A percentile compares a stretch with the other conserved stretches of the same genome.
Evolutionary conservation across 2,329 filamentous ascomycete species (phyloP).

Genomic region (Botrytis paeoniae): DNA sequence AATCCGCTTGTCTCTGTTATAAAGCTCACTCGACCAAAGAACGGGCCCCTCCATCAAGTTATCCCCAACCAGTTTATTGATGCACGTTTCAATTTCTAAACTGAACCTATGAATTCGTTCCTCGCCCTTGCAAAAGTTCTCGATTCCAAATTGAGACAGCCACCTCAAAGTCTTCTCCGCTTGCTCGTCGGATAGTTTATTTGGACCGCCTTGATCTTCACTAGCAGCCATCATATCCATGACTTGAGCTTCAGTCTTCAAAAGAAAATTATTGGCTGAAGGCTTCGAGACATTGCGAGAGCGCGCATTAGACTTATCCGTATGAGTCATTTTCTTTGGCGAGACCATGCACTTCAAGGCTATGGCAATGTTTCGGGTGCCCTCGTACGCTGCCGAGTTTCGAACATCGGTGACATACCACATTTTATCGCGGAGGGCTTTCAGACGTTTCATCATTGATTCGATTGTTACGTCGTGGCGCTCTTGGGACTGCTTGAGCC

Average conservation of each 20-base stretch:
- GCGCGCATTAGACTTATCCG: conserved; percentile 38
- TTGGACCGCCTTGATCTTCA: conserved; percentile 82
- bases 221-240: conserved; percentile 82
- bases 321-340: conserved; percentile 45
- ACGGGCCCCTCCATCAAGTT: conserved; percentile 81
- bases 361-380: conserved; percentile 79
- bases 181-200: conserved; percentile 95
- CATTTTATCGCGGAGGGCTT: conserved; percentile 88
- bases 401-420: conserved; percentile 96
- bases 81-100: conserved; percentile 82
- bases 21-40: conserved; percentile 89
- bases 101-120: conserved; percentile 93
- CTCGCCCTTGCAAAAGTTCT: conserved; percentile 93
- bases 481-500: conserved; percentile 78
- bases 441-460: conserved; percentile 69
- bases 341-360: conserved; percentile 89
- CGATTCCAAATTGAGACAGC: conserved; percentile 76
- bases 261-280: conserved; percentile 54
- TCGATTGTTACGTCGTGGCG: conserved; percentile 72
- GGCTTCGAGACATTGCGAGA: conserved; percentile 39
- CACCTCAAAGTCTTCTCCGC: conserved; percentile 80
- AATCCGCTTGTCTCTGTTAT: conserved; percentile 67
- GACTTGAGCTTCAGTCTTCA: conserved; percentile 79
- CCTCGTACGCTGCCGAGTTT: conserved; percentile 83
- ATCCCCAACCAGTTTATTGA: conserved; percentile 81